Percentiles rank a stretch among this genome's conserved stretches.
Conservation (phyloP, 306 rosid genomes). For the Casuarina cunninghamiana region DNA sequence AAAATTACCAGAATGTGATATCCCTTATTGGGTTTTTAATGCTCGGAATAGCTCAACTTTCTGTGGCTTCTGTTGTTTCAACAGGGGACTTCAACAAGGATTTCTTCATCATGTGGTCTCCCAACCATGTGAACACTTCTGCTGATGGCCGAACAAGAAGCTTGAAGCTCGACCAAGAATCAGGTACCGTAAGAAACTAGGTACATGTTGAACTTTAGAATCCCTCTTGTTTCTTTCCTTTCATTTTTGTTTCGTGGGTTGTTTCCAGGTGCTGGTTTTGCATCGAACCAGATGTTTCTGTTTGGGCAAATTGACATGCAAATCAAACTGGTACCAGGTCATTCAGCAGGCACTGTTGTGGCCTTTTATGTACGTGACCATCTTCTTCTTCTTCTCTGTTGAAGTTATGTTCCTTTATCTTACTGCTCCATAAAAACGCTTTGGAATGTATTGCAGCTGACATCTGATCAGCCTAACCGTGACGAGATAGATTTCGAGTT, state of each 20-base stretch:
- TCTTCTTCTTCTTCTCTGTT: neutral
- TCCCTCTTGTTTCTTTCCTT: neutral
- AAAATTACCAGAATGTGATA: conserved; percentile 26
- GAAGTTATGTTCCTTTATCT: neutral
- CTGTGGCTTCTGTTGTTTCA: conserved; percentile 66
- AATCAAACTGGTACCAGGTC: conserved; percentile 79
- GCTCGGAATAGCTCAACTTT: conserved; percentile 32
- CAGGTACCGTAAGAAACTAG: conserved; percentile 47
- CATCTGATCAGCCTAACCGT: conserved; percentile 85
- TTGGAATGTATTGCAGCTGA: conserved; percentile 49
- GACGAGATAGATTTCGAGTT: conserved; percentile 91
- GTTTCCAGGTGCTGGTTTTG: conserved; percentile 70
- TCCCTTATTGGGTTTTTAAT: conserved; percentile 39
- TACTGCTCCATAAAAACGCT: neutral
- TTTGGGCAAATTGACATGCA: conserved; percentile 91
- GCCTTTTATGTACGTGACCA: conserved; percentile 69
- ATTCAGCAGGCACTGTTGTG: conserved; percentile 91
- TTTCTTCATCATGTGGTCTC: conserved; percentile 86
- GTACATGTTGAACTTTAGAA: neutral
- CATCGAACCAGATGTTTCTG: conserved; percentile 81
- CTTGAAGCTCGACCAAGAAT: conserved; percentile 79
- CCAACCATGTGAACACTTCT: conserved; percentile 78
- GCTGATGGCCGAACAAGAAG: conserved; percentile 62
- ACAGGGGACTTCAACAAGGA: conserved; percentile 83
- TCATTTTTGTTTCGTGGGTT: conserved; percentile 13